Base-by-base conservation (phyloP, 345 rosid genomes). In the Brassica incana region DNA sequence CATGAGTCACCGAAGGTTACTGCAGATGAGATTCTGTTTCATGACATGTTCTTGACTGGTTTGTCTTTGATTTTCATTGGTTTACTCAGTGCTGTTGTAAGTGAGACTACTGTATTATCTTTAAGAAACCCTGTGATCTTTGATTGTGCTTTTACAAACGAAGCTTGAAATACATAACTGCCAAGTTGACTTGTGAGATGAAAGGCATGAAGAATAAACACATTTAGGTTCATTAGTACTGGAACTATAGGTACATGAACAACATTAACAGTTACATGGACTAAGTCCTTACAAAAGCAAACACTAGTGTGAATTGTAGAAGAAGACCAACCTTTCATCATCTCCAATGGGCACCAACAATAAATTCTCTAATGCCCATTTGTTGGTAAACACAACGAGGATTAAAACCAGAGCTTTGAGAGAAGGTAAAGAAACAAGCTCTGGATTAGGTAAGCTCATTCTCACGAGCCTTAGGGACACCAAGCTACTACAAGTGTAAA, bases 11-110 rank as follows among this genome's bases (percentile, higher is more conserved):
- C 60, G 36, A 50, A 77, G 63, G 32, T 32, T 20, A 45, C 61
- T 60, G 73, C 36, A 69, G 35, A 30, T 69, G 58, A 52, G 27
- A 14, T 50, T 35, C 66, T n/a, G 8, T 67, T 52, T 35, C 63
- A 48, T 50, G 61, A n/a, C 76, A 62, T 73, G 70, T 73, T 73
- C 15, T 43, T 43, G 45, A 64, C 69, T 63, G n/a, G 48, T 50
- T 3, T 74, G 15, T 64, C 33, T 32, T 66, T 20, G 66, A 38
- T 38, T 27, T 30, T 69, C 40, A 60, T 29, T 75, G 54, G 16
- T 5, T 67, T 36, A 12, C 61, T 65, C 33, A 5, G 15, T 54
- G 60, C 6, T 15, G 8, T 15, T 16, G 20, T 15, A 54, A 9
- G 60, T 54, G 60, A 6, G 60, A 15, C 60, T 54, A 50, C 20